Evolutionary conservation across 495 filamentous ascomycete species (phyloP).

Genomic region (Aspergillus wentii): DNA sequence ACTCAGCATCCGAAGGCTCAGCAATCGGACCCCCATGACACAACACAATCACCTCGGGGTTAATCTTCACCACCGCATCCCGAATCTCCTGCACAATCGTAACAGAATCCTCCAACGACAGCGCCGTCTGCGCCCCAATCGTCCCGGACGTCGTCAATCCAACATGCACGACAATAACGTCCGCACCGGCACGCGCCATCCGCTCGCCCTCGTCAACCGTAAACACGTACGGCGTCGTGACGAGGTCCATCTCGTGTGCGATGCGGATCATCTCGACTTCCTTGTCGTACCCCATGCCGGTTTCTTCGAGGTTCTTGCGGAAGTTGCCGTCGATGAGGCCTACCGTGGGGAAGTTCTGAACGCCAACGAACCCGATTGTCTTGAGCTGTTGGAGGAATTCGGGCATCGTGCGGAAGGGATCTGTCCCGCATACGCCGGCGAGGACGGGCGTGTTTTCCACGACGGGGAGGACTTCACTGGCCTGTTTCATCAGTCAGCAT

Average conservation of each 20-base stretch:
- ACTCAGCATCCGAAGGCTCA: slow-evolving; percentile 55
- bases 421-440: slow-evolving; percentile 62
- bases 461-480: slow-evolving; percentile 54
- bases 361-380: slow-evolving; percentile 57
- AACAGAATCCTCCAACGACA: slow-evolving; percentile 58
- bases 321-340: slow-evolving; percentile 66
- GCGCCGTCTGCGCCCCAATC: slow-evolving; percentile 57
- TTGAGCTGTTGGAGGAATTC: slow-evolving; percentile 53
- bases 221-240: slow-evolving; percentile 70
- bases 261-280: slow-evolving; percentile 61
- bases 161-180: slow-evolving; percentile 66
- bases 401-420: slow-evolving; percentile 57
- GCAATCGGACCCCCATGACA: slow-evolving; percentile 69
- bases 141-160: slow-evolving; percentile 60
- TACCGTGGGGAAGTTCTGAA: slow-evolving; percentile 72
- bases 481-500: slow-evolving; percentile 23
- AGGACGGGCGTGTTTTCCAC: slow-evolving; percentile 58
- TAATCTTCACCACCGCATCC: slow-evolving; percentile 51
- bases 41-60: slow-evolving; percentile 56
- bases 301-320: slow-evolving; percentile 62
- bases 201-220: slow-evolving; percentile 48
- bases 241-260: slow-evolving; percentile 51
- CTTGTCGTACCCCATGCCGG: slow-evolving; percentile 58
- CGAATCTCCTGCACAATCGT: slow-evolving; percentile 55
- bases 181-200: slow-evolving; percentile 61